Evolutionary conservation across 805 yeast species (phyloP).

Genomic region (Phaffomyces antillensis): DNA sequence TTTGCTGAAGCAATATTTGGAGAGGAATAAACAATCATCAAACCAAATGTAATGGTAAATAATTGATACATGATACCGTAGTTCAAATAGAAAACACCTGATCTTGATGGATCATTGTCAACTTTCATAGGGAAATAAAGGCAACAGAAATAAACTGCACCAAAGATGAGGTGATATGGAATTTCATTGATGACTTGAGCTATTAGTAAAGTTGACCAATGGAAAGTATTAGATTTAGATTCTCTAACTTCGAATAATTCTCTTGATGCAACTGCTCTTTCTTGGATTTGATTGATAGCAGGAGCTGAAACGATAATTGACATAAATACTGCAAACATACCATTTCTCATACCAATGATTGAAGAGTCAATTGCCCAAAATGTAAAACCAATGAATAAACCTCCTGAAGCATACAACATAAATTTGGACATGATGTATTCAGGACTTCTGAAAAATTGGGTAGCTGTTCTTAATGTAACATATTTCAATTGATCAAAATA

Average conservation of each 20-base stretch:
- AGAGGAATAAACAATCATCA: slow-evolving; percentile 47
- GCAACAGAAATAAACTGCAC: slow-evolving; percentile 46
- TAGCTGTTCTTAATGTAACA: slow-evolving; percentile 35
- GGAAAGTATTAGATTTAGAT: slow-evolving; percentile 63
- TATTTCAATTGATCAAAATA: slow-evolving; percentile 36
- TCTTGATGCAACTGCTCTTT: slow-evolving; percentile 49
- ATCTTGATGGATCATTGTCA: slow-evolving; percentile 32
- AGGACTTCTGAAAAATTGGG: slow-evolving; percentile 53
- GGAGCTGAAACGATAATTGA: slow-evolving; percentile 53
- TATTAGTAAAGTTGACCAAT: slow-evolving; percentile 56
- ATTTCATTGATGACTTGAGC: slow-evolving; percentile 51
- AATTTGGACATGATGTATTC: slow-evolving; percentile 56
- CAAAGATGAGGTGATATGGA: slow-evolving; percentile 47
- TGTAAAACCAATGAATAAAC: slow-evolving; percentile 68
- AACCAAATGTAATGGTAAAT: slow-evolving; percentile 39
- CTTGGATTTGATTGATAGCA: slow-evolving; percentile 58
- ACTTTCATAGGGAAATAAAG: slow-evolving; percentile 45
- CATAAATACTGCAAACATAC: slow-evolving; percentile 56
- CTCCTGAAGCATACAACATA: slow-evolving; percentile 42
- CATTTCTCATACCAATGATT: slow-evolving; percentile 52
- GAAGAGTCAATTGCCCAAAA: slow-evolving; percentile 53
- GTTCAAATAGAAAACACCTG: slow-evolving; percentile 44
- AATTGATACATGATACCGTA: slow-evolving; percentile 38
- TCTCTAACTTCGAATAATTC: slow-evolving; percentile 69
- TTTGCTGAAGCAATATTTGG: slow-evolving; percentile 70